Evolutionary conservation across 148 eudicot genomes (phyloP).

Genomic region (Rhododendron williamsianum): DNA sequence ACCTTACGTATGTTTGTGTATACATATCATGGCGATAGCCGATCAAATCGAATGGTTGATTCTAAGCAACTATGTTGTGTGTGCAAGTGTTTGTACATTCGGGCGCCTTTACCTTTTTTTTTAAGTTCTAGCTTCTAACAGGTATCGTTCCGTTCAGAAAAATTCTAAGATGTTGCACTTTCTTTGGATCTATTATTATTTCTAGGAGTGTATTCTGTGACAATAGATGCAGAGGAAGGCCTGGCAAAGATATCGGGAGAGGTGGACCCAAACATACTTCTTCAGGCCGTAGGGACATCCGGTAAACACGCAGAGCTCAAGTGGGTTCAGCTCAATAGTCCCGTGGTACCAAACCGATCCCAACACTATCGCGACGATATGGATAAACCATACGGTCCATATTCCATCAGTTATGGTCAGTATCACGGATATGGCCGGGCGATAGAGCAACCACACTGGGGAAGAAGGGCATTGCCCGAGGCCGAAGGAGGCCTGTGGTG

Average conservation of each 20-base stretch:
- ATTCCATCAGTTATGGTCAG: not conserved
- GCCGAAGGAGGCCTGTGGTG: not conserved
- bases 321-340: slow-evolving; percentile 23
- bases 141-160: not conserved
- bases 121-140: not conserved
- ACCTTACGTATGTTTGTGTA: not conserved
- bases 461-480: not conserved
- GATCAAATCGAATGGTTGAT: not conserved
- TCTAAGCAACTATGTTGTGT: too few species aligned
- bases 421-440: not conserved
- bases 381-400: not conserved
- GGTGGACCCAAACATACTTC: slow-evolving; percentile 29
- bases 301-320: slow-evolving; percentile 29
- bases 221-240: slow-evolving; percentile 29
- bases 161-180: not conserved
- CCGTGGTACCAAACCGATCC: not conserved
- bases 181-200: not conserved
- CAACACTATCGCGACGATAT: not conserved
- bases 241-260: slow-evolving; percentile 19
- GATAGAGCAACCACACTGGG: not conserved
- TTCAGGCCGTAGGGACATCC: slow-evolving; percentile 19
- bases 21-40: not conserved
- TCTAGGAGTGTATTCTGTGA: slow-evolving; percentile 22
- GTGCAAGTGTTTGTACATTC: not conserved
- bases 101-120: not conserved